A percentile compares a stretch with the other conserved stretches of the same genome.
Conservation (phyloP, 192 early-diverging fungal genomes). For the Dispira simplex region DNA sequence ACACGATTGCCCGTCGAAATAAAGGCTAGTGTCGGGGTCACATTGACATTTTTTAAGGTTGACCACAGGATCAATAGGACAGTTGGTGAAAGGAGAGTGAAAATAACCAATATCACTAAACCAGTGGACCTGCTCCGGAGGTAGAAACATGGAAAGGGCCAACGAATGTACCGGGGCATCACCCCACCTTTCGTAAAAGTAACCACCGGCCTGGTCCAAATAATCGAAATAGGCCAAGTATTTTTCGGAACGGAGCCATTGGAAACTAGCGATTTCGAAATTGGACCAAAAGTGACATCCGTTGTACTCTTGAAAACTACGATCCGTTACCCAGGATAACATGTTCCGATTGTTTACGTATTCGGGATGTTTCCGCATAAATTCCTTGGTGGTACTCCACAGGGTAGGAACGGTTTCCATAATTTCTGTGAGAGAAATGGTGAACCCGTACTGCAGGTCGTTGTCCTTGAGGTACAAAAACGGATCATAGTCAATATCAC, state of each 20-base stretch:
- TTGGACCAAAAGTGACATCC: conserved; percentile 66
- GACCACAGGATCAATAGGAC: conserved; percentile 23
- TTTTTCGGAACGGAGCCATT: conserved; percentile 31
- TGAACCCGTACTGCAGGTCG: conserved; percentile 55
- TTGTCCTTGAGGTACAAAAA: conserved; percentile 53
- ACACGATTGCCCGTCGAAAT: neutral
- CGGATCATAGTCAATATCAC: conserved; percentile 56
- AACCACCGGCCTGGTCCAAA: conserved; percentile 40
- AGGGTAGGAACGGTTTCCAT: conserved; percentile 40
- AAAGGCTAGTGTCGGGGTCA: neutral
- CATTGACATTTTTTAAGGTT: neutral
- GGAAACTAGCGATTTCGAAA: conserved; percentile 52
- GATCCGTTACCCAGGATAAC: conserved; percentile 31
- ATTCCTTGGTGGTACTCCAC: conserved; percentile 36
- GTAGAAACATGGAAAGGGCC: conserved; percentile 38
- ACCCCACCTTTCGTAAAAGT: conserved; percentile 49
- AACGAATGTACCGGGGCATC: conserved; percentile 53
- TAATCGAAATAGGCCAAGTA: conserved; percentile 41
- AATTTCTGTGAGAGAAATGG: conserved; percentile 43
- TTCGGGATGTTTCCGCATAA: conserved; percentile 27
- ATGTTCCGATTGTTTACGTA: conserved; percentile 19
- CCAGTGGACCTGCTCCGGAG: conserved; percentile 47
- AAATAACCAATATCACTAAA: conserved; percentile 64
- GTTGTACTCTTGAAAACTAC: conserved; percentile 37
- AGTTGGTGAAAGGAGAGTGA: conserved; percentile 49